phyloP scores from a whole-genome alignment of 768 basidiomycete species.

The Hemileccinum rubropunctum region DNA sequence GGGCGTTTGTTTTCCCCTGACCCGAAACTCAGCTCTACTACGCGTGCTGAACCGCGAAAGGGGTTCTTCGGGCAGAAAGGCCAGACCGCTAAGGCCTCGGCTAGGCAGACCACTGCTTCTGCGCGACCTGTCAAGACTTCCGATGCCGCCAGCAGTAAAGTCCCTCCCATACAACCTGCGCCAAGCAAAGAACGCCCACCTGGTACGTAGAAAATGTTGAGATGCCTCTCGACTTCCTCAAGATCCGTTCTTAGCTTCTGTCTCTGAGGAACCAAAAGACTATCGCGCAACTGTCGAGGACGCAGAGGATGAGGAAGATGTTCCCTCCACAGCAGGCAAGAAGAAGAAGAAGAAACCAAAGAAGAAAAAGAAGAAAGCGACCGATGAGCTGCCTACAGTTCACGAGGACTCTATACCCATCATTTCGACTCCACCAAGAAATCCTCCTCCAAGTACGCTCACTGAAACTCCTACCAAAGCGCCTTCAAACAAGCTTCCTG shows the following conservation, averaged over 20 bases:
- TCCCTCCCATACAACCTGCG: neutral
- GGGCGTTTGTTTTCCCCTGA: slow-evolving; percentile 63
- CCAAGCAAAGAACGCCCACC: slow-evolving; percentile 10
- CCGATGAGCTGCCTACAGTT: slow-evolving; percentile 18
- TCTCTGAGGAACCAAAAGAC: slow-evolving; percentile 33
- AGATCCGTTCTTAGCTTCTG: slow-evolving; percentile 8
- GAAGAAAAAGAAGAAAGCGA: slow-evolving; percentile 62
- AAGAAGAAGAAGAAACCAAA: slow-evolving; percentile 71
- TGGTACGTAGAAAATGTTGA: slow-evolving; percentile 6
- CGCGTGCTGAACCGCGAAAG: slow-evolving; percentile 33
- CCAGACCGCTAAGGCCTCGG: slow-evolving; percentile 9
- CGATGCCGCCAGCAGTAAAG: slow-evolving; percentile 8
- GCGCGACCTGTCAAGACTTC: slow-evolving; percentile 6
- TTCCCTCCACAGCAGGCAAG: slow-evolving; percentile 31
- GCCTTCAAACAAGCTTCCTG: slow-evolving; percentile 1
- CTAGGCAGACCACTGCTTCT: slow-evolving; percentile 8
- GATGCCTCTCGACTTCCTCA: neutral
- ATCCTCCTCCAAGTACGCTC: slow-evolving; percentile 14
- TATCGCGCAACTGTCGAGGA: slow-evolving; percentile 60
- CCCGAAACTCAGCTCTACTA: slow-evolving; percentile 41
- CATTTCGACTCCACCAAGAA: slow-evolving; percentile 19
- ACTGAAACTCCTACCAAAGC: slow-evolving; percentile 27
- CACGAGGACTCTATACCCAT: slow-evolving; percentile 17
- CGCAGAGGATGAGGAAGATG: slow-evolving; percentile 62
- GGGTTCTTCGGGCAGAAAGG: slow-evolving; percentile 22